phyloP scores from a whole-genome alignment of 192 early-diverging fungal genomes.

The Podila epigama region DNA sequence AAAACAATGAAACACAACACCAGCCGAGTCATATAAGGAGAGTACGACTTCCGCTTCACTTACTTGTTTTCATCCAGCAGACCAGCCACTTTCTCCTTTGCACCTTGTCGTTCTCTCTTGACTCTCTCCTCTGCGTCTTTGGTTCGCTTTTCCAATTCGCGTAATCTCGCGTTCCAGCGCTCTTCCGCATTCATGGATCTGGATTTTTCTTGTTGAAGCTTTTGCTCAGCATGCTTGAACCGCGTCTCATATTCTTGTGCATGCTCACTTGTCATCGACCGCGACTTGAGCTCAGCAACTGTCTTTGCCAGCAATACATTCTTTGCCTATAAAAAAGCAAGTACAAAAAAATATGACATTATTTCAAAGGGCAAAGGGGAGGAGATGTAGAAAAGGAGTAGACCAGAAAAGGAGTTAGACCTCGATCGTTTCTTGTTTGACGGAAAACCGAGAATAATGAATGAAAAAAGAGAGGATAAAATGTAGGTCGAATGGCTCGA shows the following conservation, averaged over 20 bases:
- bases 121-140: conserved; percentile 48
- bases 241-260: conserved; percentile 38
- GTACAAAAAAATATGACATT: background rate
- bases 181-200: conserved; percentile 39
- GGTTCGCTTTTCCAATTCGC: conserved; percentile 40
- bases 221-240: conserved; percentile 40
- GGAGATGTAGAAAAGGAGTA: no score
- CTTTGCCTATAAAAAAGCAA: conserved; percentile 14
- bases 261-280: conserved; percentile 12
- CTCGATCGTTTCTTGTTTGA: no score
- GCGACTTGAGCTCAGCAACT: conserved; percentile 20
- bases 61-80: conserved; percentile 49
- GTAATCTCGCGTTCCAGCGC: conserved; percentile 39
- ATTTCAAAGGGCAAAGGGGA: no score
- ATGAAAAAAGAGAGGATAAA: background rate
- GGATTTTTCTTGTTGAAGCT: conserved; percentile 31
- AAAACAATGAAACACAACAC: background rate
- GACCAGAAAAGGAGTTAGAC: no score
- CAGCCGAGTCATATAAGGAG: background rate
- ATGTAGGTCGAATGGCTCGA: conserved; percentile 51
- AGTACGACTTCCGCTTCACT: background rate
- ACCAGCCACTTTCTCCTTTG: conserved; percentile 49
- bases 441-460: background rate
- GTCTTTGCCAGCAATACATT: conserved; percentile 6
- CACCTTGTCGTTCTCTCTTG: conserved; percentile 48